Conservation (phyloP, 768 basidiomycete species). For the Phaeotremella fagi region DNA sequence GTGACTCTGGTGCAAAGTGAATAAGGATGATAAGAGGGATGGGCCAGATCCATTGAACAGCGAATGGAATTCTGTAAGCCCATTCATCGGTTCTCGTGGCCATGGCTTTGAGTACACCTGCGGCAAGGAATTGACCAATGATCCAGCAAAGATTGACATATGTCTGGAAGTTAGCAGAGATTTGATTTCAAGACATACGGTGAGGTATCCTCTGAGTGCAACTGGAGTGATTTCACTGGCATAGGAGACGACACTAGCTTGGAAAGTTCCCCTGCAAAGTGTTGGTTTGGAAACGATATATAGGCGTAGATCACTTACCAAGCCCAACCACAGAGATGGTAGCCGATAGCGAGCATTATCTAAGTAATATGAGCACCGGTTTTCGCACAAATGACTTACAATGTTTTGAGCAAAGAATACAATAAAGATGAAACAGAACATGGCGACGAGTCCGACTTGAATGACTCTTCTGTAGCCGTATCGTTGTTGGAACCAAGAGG, state of each 20-base stretch:
- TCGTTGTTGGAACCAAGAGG: constrained; percentile 14
- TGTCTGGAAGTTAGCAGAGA: neutral
- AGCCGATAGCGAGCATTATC: too few relatives aligned
- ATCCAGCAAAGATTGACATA: constrained; percentile 26
- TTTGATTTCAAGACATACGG: constrained; percentile 4
- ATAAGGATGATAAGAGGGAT: constrained; percentile 12
- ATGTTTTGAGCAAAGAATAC: constrained; percentile 14
- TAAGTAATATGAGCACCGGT: too few relatives aligned
- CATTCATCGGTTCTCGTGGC: constrained; percentile 14
- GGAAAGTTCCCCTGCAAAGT: too few relatives aligned
- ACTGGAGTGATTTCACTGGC: too few relatives aligned
- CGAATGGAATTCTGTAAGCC: constrained; percentile 18
- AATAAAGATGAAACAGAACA: constrained; percentile 29
- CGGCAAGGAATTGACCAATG: constrained; percentile 21
- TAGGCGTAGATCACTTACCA: too few relatives aligned
- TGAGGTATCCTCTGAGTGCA: too few relatives aligned
- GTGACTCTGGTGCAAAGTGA: constrained; percentile 25
- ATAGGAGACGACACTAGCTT: too few relatives aligned
- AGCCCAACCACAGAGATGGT: too few relatives aligned
- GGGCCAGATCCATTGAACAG: constrained; percentile 26
- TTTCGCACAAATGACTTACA: too few relatives aligned
- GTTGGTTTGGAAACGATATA: too few relatives aligned
- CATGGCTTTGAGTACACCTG: constrained; percentile 18
- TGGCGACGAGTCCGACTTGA: constrained; percentile 25
- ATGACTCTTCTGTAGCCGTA: constrained; percentile 28